Evolutionary conservation across 2,329 filamentous ascomycete genomes (phyloP), one percentile per base, ranked within the genome.

Genomic region (Fusarium sterilihyphosum): DNA sequence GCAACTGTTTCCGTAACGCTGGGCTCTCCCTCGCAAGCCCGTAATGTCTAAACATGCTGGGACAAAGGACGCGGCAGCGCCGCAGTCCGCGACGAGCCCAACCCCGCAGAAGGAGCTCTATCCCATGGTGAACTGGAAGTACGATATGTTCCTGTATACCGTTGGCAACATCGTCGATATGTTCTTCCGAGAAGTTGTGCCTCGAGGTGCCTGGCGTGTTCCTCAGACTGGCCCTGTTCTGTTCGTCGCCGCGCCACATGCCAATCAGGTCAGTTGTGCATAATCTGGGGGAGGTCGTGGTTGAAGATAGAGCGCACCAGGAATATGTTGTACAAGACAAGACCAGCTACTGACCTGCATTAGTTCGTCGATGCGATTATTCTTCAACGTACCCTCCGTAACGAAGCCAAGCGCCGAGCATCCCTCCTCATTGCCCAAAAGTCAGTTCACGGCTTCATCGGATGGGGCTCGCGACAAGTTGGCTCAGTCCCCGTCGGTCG

Each of bases 141-240:
- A 95, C 82, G 93, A 95, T 84, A 87, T 91, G 67, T 93, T 95
- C 79, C 87, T 95, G 38, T 94, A 93, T 88, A 88, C 88, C 56
- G 92, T 95, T 81, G 93, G 92, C 47, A 90, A 98, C 73, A 88
- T 98, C 60, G 92, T 97, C 75, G 96, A 99, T 83, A 91, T 98
- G 76, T 99, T 99, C 90, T 99, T 99, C 87, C 92, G 96, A 77
- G 96, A 99, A 84, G 94, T 99, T 22, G 95, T 98, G 81, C 96
- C 96, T 18, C 90, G 96, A 74, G 95, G 95, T 76, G 94, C 95
- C 73, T 99, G 96, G 95, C 96, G 95, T 83, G 93, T 99, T 50
- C 96, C 96, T 50, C 91, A 93, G 79, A 89, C 91, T 73, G 96
- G 95, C 0, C 95, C 96, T 3, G 90, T 99, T 73, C 94, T 99